These are phyloP conservation scores for Hypoxylon sp. DNA, from an alignment of 2,329 filamentous ascomycete species.

Conservation along the genomic window DNA sequence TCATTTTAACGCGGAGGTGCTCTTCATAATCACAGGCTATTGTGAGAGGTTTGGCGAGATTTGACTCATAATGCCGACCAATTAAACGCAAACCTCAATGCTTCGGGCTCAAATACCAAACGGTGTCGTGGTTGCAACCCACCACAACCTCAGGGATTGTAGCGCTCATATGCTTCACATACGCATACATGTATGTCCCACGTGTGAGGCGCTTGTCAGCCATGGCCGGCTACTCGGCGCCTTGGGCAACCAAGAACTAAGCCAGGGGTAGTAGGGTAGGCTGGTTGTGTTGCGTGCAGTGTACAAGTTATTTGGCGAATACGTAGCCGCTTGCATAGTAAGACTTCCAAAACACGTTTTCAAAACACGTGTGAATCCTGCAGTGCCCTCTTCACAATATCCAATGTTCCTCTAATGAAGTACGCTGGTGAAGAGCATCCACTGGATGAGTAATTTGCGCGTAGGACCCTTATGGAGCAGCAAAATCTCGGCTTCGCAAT, in stretches of 20 bases:
- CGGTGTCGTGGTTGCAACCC: constrained; percentile 17
- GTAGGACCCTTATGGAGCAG: neutral
- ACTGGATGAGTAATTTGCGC: neutral
- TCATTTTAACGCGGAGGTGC: neutral
- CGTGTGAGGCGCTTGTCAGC: constrained; percentile 27
- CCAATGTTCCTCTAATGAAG: constrained; percentile 2
- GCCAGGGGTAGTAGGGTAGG: constrained; percentile 12
- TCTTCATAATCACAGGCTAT: neutral
- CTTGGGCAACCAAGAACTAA: constrained; percentile 19
- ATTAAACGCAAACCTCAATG: neutral
- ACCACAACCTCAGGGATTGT: too few relatives aligned
- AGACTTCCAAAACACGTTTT: neutral
- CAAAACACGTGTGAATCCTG: neutral
- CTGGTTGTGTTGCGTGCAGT: constrained; percentile 11
- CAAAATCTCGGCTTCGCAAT: neutral
- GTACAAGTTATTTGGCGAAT: constrained; percentile 19
- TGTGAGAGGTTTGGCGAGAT: neutral
- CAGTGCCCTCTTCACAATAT: neutral
- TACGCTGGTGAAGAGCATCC: neutral
- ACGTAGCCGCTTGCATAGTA: neutral
- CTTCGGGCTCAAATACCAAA: constrained; percentile 4
- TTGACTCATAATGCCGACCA: neutral
- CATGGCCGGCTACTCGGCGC: constrained; percentile 20
- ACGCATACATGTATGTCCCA: constrained; percentile 25
- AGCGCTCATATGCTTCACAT: constrained; percentile 5